Evolutionary conservation across 2,329 filamentous ascomycete genomes (phyloP), one percentile per base, ranked within the genome.

Genomic region (Seiridium cupressi): DNA sequence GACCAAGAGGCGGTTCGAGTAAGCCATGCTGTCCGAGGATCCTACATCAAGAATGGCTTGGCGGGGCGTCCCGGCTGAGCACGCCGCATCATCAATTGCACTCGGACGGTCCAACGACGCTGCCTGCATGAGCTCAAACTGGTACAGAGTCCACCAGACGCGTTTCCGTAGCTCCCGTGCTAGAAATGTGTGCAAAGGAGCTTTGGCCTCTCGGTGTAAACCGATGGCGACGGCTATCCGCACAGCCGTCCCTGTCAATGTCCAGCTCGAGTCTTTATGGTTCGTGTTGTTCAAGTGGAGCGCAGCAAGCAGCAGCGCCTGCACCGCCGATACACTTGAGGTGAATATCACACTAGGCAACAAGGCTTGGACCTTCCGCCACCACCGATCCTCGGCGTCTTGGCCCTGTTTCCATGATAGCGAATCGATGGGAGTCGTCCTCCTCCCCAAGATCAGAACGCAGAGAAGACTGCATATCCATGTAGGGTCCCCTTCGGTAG

Each of bases 201-300:
- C 74, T 13, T 72, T 68, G 46, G 70, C 73, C 62, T 77, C 76
- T 58, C 77, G 76, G 60, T 79, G 77, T 55, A 79, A 69, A 31
- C 77, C 77, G 38, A 79, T 77, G 31, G 76, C 76, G 44, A 76
- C 72, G n/a, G 74, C 76, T 57, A 79, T 77, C 38, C 77, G 73
- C 5, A 77, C 68, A 1, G 77, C 76, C 6, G 76, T 74, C 9
- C 77, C 77, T 0, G 76, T 77, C 56, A 79, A 68, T 55, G 76
- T 79, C 77, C 77, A 79, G 64, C 66, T 64, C 4, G 63, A 62
- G 54, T 79, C 77, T 42, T 76, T 72, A 61, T 77, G 75, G 64
- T 76, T 77, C 1, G 76, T 77, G 63, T 79, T 79, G 68, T 79
- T 76, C 35, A 79, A 74, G 60, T 79, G 76, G 4, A 78, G 64